phyloP scores from a whole-genome alignment of 495 filamentous ascomycete species.

The Daldinia caldariorum region DNA sequence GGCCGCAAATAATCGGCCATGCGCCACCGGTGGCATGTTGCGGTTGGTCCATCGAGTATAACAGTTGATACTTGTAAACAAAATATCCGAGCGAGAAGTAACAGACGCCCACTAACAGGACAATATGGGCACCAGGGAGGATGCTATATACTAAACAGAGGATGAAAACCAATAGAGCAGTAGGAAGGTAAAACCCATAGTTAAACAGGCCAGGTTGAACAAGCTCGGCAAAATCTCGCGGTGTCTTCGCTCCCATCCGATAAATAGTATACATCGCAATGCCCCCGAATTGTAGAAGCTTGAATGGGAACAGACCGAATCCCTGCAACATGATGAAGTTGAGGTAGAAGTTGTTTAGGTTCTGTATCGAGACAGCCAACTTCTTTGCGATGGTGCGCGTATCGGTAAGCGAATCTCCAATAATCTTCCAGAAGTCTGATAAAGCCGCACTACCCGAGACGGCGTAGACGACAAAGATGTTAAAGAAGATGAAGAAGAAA shows the following conservation, averaged over 20 bases:
- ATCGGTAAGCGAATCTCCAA: conserved; percentile 79
- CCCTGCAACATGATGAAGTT: conserved; percentile 96
- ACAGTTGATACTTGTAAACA: conserved; percentile 96
- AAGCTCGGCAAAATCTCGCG: conserved; percentile 88
- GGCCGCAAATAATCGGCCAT: conserved; percentile 95
- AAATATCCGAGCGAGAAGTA: conserved; percentile 93
- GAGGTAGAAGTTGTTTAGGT: conserved; percentile 83
- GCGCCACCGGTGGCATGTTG: conserved; percentile 93
- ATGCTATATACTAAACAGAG: conserved; percentile 96
- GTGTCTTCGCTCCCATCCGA: conserved; percentile 82
- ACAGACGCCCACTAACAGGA: conserved; percentile 81
- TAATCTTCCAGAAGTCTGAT: conserved; percentile 71
- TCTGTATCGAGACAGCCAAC: conserved; percentile 78
- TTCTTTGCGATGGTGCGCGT: conserved; percentile 78
- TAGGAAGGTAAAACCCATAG: conserved; percentile 95
- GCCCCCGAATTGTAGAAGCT: conserved; percentile 88
- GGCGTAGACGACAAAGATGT: conserved; percentile 95
- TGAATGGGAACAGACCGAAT: conserved; percentile 89
- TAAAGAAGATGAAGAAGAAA: conserved; percentile 99
- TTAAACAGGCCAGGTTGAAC: conserved; percentile 86
- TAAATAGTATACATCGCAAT: conserved; percentile 85
- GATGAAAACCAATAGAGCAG: conserved; percentile 88
- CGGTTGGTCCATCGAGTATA: conserved; percentile 98
- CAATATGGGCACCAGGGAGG: conserved; percentile 80
- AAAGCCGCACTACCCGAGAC: conserved; percentile 81